Evolutionary conservation across 352 stramenopile species (phyloP).

Genomic region (Phytophthora foliorum): DNA sequence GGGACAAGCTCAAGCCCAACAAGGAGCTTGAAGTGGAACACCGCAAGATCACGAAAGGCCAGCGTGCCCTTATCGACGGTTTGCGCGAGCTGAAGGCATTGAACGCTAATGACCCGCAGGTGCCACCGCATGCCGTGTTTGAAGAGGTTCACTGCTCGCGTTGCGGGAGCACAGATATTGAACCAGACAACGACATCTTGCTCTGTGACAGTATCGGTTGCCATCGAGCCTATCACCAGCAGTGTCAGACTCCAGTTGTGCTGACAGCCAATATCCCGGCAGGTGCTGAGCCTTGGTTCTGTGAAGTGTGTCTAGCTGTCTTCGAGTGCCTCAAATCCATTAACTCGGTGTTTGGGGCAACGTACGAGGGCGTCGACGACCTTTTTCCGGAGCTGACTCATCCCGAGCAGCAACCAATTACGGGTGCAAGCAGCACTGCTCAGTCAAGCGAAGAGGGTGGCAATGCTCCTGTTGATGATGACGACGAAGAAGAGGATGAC

Average conservation of each 20-base stretch:
- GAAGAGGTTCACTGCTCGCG: slow-evolving; percentile 83
- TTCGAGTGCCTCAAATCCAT: slow-evolving; percentile 87
- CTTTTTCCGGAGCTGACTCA: slow-evolving; percentile 60
- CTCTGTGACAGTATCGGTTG: slow-evolving; percentile 83
- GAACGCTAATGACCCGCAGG: slow-evolving; percentile 57
- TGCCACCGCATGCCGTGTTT: slow-evolving; percentile 54
- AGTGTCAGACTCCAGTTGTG: slow-evolving; percentile 73
- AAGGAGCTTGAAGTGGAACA: slow-evolving; percentile 67
- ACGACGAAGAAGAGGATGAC: slow-evolving; percentile 65
- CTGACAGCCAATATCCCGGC: slow-evolving; percentile 68
- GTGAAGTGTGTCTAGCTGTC: slow-evolving; percentile 73
- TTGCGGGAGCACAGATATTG: slow-evolving; percentile 70
- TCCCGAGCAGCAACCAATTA: slow-evolving; percentile 41
- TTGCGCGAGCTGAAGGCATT: slow-evolving; percentile 54
- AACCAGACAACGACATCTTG: slow-evolving; percentile 85
- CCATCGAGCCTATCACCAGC: slow-evolving; percentile 84
- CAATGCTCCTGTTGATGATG: slow-evolving; percentile 26
- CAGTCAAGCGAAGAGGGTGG: slow-evolving; percentile 35
- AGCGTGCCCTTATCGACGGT: slow-evolving; percentile 60
- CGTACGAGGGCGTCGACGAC: slow-evolving; percentile 65
- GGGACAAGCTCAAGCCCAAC: slow-evolving; percentile 86
- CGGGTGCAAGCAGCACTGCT: slow-evolving; percentile 19
- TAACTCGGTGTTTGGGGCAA: slow-evolving; percentile 82
- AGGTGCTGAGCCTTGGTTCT: slow-evolving; percentile 84
- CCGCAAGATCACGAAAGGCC: slow-evolving; percentile 62